Percentiles rank a stretch among this genome's conserved stretches.
phyloP scores from a whole-genome alignment of 225 moss, liverwort and hornwort species.

The Rhytidiadelphus loreus region DNA sequence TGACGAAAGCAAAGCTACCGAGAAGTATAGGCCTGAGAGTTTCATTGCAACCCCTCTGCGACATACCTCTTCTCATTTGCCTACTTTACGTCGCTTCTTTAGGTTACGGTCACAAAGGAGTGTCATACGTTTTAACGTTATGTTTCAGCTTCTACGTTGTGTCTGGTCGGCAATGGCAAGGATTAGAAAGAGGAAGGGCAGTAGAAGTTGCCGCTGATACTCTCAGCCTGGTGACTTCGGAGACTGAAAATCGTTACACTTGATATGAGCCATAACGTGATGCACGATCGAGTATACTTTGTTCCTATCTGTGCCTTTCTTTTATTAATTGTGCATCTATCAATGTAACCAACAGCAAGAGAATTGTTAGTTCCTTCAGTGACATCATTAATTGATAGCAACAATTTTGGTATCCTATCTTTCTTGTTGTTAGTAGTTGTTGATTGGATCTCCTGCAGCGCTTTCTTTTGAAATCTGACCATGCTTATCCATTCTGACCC shows the following conservation, averaged over 20 bases:
- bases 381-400: neutral
- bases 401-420: neutral
- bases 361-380: no score
- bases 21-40: conserved; percentile 59
- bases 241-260: conserved; percentile 55
- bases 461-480: neutral
- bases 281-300: neutral
- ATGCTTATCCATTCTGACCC: neutral
- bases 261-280: conserved; percentile 44
- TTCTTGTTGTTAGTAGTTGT: neutral
- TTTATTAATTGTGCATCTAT: neutral
- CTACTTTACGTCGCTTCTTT: neutral
- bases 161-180: conserved; percentile 13
- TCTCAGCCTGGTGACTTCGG: conserved; percentile 33
- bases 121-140: neutral
- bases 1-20: conserved; percentile 47
- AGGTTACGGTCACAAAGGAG: neutral
- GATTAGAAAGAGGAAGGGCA: conserved; percentile 63
- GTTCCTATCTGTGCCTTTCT: neutral
- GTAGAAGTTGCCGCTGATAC: conserved; percentile 38
- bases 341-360: neutral
- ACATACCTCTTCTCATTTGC: conserved; percentile 14
- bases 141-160: neutral
- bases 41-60: neutral
- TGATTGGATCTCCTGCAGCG: neutral